These are phyloP conservation scores for Hamigera avellanea DNA, from an alignment of 495 filamentous ascomycete species.

Conservation along the genomic window DNA sequence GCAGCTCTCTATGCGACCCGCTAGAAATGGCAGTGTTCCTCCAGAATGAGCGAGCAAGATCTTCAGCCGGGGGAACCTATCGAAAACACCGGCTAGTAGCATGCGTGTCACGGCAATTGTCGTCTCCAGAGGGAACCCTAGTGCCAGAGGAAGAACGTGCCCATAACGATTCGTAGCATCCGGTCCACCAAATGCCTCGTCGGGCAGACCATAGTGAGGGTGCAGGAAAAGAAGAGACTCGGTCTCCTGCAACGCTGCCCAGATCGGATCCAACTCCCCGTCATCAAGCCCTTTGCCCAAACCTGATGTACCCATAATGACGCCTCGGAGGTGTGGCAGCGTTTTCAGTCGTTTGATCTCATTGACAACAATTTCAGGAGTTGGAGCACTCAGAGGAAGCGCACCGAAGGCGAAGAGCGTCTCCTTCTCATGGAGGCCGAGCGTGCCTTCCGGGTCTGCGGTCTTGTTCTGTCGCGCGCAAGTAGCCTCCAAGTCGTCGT, in stretches of 20 bases:
- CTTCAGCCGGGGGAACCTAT: slow-evolving; percentile 55
- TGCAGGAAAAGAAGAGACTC: slow-evolving; percentile 69
- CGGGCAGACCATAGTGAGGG: slow-evolving; percentile 84
- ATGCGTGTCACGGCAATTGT: slow-evolving; percentile 85
- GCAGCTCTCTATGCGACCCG: slow-evolving; percentile 81
- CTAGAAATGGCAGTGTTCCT: slow-evolving; percentile 80
- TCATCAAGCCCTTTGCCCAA: slow-evolving; percentile 79
- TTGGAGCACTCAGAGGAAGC: slow-evolving; percentile 62
- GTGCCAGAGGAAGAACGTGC: slow-evolving; percentile 73
- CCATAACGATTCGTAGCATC: slow-evolving; percentile 53
- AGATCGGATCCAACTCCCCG: slow-evolving; percentile 54
- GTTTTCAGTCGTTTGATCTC: slow-evolving; percentile 51
- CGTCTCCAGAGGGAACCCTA: slow-evolving; percentile 90
- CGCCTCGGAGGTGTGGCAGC: slow-evolving; percentile 61
- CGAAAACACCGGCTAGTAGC: slow-evolving; percentile 76
- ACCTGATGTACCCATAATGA: slow-evolving; percentile 81
- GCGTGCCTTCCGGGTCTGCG: slow-evolving; percentile 17
- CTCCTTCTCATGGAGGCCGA: slow-evolving; percentile 13
- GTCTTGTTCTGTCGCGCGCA: slow-evolving; percentile 46
- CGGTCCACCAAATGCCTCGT: slow-evolving; percentile 58
- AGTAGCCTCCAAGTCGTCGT: slow-evolving; percentile 61
- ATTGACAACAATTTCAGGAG: slow-evolving; percentile 39
- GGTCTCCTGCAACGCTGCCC: slow-evolving; percentile 51
- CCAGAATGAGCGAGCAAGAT: slow-evolving; percentile 82
- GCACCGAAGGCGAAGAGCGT: slow-evolving; percentile 70